Base-by-base conservation (phyloP, 1,284 basidiomycete genomes). In the Microstroma glucosiphilum region DNA sequence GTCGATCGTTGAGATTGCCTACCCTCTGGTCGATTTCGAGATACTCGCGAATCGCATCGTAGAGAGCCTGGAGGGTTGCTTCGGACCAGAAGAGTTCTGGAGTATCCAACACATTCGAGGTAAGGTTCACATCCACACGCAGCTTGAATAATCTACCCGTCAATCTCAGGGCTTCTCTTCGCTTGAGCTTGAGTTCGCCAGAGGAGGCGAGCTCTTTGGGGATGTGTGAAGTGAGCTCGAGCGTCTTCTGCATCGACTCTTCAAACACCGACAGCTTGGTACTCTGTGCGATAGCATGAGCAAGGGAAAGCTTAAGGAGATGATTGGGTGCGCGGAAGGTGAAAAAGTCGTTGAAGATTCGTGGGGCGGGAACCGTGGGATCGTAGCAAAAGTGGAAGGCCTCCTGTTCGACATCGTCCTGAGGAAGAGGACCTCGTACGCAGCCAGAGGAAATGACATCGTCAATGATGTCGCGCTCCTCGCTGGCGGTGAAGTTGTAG, bases 41-140 rank as follows among this genome's bases (percentile, higher is more conserved):
- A 77, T 97, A 97, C 71, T 93, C 92, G 65, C 92, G 83, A 57
- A 94, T 92, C 0, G 92, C 92, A 75, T 93, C 90, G 79, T 96
- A 96, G 40, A 96, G 80, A 56, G 88, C 89, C 75, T 90, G 89
- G 72, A 96, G 81, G 68, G 88, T 91, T 12, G 92, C 92, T 78
- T 96, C 92, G 60, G 87, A 88, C 93, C 92, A 96, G 80, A 97
- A 97, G 56, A 96, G 81, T 76, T 94, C 92, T 0, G 92, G 92
- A 2, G 92, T 89, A 76, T 96, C 68, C 30, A 96, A 83, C n/a
- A 97, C 91, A 73, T 94, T 94, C 37, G 88, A 89, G 8, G 92
- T 91, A 6, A 97, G 82, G 73, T 94, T 96, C 25, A 96, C 88
- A 71, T 96, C 92, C 61, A 91, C 86, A 2, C 92, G 84, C 37